These are phyloP conservation scores for Arxiozyma heterogenica DNA, from an alignment of 1,139 yeast species.

Conservation along the genomic window DNA sequence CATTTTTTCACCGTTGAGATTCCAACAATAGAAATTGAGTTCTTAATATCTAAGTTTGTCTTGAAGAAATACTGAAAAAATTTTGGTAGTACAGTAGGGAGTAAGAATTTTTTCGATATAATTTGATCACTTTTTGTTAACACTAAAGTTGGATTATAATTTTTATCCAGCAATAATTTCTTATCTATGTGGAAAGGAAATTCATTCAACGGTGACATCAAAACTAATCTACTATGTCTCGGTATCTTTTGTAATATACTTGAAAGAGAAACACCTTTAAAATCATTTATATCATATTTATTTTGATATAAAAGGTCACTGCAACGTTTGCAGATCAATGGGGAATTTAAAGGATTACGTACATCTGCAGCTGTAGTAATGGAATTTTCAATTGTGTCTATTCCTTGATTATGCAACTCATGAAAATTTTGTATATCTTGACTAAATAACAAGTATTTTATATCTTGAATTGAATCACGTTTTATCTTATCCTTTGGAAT, in stretches of 20 bases:
- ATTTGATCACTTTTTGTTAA: constrained; percentile 27
- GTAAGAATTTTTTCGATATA: constrained; percentile 12
- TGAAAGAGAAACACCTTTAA: constrained; percentile 33
- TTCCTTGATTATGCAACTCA: constrained; percentile 9
- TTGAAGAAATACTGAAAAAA: constrained; percentile 28
- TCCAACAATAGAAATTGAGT: constrained; percentile 12
- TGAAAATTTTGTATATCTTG: constrained; percentile 24
- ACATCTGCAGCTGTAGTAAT: background rate
- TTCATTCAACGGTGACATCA: constrained; percentile 56
- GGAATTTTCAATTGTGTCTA: background rate
- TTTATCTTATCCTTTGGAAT: constrained; percentile 17
- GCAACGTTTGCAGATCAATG: constrained; percentile 44
- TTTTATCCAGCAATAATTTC: constrained; percentile 28
- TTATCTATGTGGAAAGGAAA: constrained; percentile 54
- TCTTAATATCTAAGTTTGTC: constrained; percentile 31
- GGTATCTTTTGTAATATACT: constrained; percentile 41
- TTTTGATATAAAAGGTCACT: constrained; percentile 42
- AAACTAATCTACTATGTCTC: constrained; percentile 41
- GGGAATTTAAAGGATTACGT: constrained; percentile 3
- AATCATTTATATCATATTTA: constrained; percentile 32
- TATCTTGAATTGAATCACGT: constrained; percentile 14
- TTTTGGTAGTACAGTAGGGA: constrained; percentile 14
- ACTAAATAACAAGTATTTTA: constrained; percentile 26
- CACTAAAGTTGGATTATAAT: constrained; percentile 13
- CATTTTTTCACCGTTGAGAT: constrained; percentile 46